Evolutionary conservation across 2,329 filamentous ascomycete genomes (phyloP).

Genomic region (Penicillium occitanis): DNA sequence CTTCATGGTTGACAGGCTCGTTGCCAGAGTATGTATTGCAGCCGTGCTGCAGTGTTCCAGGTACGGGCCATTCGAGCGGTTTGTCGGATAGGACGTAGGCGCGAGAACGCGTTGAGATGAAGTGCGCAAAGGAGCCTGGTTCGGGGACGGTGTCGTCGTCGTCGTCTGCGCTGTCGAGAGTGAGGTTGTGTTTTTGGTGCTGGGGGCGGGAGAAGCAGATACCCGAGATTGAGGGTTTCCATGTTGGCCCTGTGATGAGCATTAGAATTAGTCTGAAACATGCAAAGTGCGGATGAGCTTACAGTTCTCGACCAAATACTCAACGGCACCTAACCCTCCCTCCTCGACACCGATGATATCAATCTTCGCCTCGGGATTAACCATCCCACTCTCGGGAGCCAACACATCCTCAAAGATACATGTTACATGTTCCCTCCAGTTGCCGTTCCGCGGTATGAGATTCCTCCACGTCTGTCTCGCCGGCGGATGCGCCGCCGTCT

Average conservation of each 20-base stretch:
- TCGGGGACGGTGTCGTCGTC: not conserved
- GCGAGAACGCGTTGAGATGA: conserved; percentile 56
- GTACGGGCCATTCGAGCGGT: conserved; percentile 55
- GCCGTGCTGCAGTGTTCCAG: conserved; percentile 57
- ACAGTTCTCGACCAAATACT: conserved; percentile 58
- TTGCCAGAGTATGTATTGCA: conserved; percentile 71
- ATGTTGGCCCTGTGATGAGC: conserved; percentile 36
- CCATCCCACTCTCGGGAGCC: conserved; percentile 39
- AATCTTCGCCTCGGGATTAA: conserved; percentile 55
- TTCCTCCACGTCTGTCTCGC: conserved; percentile 58
- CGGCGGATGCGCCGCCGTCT: conserved; percentile 61
- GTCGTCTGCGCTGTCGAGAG: not conserved
- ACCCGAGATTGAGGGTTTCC: conserved; percentile 41
- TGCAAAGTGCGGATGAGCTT: conserved; percentile 37
- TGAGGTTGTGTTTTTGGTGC: conserved; percentile 31
- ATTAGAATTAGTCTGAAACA: not conserved
- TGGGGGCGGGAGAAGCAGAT: conserved; percentile 43
- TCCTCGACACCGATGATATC: conserved; percentile 72
- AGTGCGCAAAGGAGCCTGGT: conserved; percentile 30
- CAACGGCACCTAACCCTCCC: conserved; percentile 58
- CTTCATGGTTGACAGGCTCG: conserved; percentile 59
- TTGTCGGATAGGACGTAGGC: conserved; percentile 59
- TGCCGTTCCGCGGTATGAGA: conserved; percentile 60
- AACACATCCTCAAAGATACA: conserved; percentile 68
- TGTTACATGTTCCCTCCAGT: conserved; percentile 60